Evolutionary conservation across 1,284 basidiomycete species (phyloP), one percentile per base, ranked within the genome.

Genomic region (Boletus semigastroideus): DNA sequence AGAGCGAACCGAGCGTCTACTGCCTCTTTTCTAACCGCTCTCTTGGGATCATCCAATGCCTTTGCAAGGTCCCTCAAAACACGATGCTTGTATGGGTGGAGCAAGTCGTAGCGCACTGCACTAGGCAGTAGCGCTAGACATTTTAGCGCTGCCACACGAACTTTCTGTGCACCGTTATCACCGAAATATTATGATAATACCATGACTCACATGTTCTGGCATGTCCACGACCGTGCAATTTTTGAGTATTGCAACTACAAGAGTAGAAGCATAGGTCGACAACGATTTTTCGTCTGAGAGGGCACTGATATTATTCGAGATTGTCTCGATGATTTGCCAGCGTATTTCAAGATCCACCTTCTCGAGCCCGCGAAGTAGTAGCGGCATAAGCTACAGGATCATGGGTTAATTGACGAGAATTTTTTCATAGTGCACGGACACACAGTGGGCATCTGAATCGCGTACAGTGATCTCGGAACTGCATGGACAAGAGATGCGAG

Each of bases 281-380:
- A 94, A 66, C 34, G 78, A 59, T 57, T 71, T 77, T 53, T 74
- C 77, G 11, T 72, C 69, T 5, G 82, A 74, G 39, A 83, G 79
- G 8, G 82, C 79, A 57, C 82, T 80, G 4, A 90, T 82, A 17
- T 93, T 83, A 1, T 84, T 78, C 4, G 85, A 78, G 30, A 99
- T 76, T 1, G 87, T 90, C 48, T 89, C 83, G 45, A 98, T 90
- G 33, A 94, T 87, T 68, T 89, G 87, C 3, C 80, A 77, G 17
- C 92, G 83, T 52, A 95, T 84, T 20, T 81, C 77, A 5, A 81
- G 69, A 66, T 94, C 87, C 1, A 85, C 82, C 1, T 97, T 73
- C 36, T 88, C 81, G 8, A 99, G 80, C 2, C 92, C 88, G 19
- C 90, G 90, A 42, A 99, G 76, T 1, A 99, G 79, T 16, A 98